These are phyloP conservation scores for Cladosporium sp. DNA, from an alignment of 2,329 filamentous ascomycete genomes.

Conservation along the genomic window DNA sequence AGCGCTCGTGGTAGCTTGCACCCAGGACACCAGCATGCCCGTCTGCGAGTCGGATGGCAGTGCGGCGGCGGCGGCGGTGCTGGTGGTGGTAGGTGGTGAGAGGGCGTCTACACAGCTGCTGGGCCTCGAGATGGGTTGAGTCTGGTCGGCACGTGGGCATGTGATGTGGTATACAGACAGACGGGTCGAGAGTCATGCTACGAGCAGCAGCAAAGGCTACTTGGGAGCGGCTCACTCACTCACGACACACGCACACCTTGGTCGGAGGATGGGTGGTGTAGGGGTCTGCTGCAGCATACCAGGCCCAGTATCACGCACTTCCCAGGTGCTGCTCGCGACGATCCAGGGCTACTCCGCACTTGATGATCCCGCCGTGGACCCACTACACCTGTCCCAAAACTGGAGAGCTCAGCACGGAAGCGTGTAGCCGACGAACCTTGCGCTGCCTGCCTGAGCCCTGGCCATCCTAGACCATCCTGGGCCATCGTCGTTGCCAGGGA, in stretches of 20 bases:
- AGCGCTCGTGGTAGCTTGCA: neutral
- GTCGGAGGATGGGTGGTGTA: slow-evolving; percentile 9
- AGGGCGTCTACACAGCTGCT: neutral
- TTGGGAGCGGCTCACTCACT: neutral
- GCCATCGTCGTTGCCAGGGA: neutral
- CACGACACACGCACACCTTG: neutral
- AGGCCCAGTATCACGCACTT: neutral
- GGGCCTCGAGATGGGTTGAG: neutral
- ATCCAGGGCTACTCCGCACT: slow-evolving; percentile 5
- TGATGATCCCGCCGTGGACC: neutral
- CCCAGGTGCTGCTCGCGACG: neutral
- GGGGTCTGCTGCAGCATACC: slow-evolving; percentile 5
- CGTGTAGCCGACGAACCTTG: neutral
- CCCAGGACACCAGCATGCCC: slow-evolving; percentile 11
- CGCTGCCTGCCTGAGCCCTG: neutral
- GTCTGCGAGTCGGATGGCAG: neutral
- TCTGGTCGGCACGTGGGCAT: neutral
- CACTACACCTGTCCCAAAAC: neutral
- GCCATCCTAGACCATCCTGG: too few species aligned
- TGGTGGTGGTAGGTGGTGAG: neutral
- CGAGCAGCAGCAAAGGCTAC: neutral
- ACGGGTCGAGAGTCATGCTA: slow-evolving; percentile 4
- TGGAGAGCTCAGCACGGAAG: neutral
- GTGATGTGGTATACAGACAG: neutral
- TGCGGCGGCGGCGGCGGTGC: neutral